Evolutionary conservation across 345 rosid genomes (phyloP).

Genomic region (Murraya koenigii): DNA sequence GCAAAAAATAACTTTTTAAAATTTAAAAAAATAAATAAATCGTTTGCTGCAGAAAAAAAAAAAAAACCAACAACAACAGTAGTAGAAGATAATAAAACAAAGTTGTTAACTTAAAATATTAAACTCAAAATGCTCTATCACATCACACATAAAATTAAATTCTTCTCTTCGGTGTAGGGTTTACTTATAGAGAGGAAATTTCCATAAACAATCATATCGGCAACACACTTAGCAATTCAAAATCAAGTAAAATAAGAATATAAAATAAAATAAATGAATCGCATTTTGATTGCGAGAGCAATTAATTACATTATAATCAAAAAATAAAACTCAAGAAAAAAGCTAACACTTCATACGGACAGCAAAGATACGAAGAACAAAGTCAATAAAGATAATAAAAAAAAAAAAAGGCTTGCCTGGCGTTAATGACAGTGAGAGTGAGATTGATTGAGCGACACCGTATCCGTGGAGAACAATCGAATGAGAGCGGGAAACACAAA

Average conservation of each 20-base stretch:
- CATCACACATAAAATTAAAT: neutral
- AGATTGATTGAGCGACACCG: constrained; percentile 8
- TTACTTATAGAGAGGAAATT: constrained; percentile 12
- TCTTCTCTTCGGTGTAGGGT: constrained; percentile 7
- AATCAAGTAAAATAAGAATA: neutral
- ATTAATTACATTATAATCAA: neutral
- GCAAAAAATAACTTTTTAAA: neutral
- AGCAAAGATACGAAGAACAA: neutral
- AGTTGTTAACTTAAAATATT: neutral
- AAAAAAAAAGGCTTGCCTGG: constrained; percentile 30
- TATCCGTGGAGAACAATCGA: neutral
- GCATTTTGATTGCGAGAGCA: neutral
- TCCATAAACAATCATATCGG: neutral
- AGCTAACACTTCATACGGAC: neutral
- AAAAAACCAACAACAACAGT: neutral
- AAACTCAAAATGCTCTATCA: neutral
- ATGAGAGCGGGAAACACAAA: constrained; percentile 37
- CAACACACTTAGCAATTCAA: neutral
- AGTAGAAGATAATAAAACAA: neutral
- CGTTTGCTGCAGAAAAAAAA: neutral
- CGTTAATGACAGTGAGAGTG: constrained; percentile 32
- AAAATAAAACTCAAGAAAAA: neutral
- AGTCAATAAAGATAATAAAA: neutral
- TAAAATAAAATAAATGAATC: neutral
- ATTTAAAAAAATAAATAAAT: neutral